These are phyloP conservation scores for Teunomyces lycoperdinae DNA, from an alignment of 805 yeast genomes.

Conservation along the genomic window DNA sequence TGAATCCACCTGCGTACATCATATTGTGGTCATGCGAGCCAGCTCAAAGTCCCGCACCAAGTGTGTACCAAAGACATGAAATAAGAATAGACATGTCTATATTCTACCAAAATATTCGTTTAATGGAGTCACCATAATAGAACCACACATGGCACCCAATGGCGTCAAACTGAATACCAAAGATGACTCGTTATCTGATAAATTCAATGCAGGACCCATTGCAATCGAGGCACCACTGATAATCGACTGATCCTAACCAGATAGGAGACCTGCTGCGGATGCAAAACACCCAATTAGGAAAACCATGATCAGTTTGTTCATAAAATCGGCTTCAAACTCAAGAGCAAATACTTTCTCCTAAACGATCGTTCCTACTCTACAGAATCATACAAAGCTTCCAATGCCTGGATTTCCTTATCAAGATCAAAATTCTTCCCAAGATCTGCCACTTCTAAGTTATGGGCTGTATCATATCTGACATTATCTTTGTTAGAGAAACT, in stretches of 20 bases:
- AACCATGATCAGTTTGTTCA: conserved; percentile 22
- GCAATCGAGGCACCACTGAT: conserved; percentile 62
- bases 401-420: conserved; percentile 32
- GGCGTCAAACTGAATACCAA: conserved; percentile 62
- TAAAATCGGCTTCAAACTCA: conserved; percentile 41
- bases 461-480: not conserved
- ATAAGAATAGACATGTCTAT: conserved; percentile 49
- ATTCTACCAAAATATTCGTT: conserved; percentile 56
- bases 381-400: conserved; percentile 30
- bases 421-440: conserved; percentile 22
- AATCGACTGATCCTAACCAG: conserved; percentile 67
- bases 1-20: conserved; percentile 53
- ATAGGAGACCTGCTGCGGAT: conserved; percentile 60
- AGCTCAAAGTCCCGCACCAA: conserved; percentile 61
- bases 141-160: conserved; percentile 66
- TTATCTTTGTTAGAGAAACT: not conserved
- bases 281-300: conserved; percentile 48
- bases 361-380: conserved; percentile 28
- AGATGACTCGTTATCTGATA: conserved; percentile 45
- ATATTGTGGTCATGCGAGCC: conserved; percentile 30
- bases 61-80: conserved; percentile 58
- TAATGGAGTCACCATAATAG: conserved; percentile 56
- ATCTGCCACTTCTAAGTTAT: not conserved
- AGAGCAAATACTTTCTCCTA: conserved; percentile 34
- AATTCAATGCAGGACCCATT: conserved; percentile 41